phyloP scores from a whole-genome alignment of 306 rosid genomes.

The Medicago arabica region DNA sequence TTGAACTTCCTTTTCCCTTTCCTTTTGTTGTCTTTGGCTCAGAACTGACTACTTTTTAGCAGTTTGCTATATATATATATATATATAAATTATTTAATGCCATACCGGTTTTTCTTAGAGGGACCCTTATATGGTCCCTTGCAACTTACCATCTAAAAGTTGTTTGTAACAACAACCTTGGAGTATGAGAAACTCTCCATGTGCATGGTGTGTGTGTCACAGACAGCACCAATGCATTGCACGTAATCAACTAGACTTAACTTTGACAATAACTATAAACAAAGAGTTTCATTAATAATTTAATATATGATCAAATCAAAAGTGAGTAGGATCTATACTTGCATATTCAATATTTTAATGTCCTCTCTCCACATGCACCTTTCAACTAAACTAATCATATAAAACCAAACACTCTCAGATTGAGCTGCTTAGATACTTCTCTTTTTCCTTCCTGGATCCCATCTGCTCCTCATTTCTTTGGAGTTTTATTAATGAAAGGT shows the following conservation, averaged over 20 bases:
- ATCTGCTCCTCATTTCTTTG: conserved; percentile 13
- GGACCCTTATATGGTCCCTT: neutral
- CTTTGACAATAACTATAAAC: conserved; percentile 29
- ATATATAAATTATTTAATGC: neutral
- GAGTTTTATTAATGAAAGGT: conserved; percentile 26
- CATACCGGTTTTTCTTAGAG: conserved; percentile 16
- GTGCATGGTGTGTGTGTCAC: conserved; percentile 42
- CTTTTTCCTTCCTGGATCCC: conserved; percentile 54
- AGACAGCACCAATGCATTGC: neutral
- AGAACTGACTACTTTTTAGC: neutral
- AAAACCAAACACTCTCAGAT: conserved; percentile 18
- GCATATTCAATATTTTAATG: conserved; percentile 12
- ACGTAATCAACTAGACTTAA: neutral
- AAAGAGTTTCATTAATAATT: neutral
- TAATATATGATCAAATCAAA: conserved; percentile 29
- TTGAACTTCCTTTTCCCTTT: neutral
- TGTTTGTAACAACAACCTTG: conserved; percentile 1
- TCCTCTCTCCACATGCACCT: conserved; percentile 48
- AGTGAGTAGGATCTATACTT: conserved; percentile 34
- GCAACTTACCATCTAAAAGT: conserved; percentile 23
- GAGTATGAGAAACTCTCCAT: conserved; percentile 40
- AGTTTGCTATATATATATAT: neutral
- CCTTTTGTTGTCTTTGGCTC: conserved; percentile 10
- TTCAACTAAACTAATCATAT: conserved; percentile 29
- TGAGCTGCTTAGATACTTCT: conserved; percentile 31